phyloP scores from a whole-genome alignment of 176 grass and related monocot species.

The Stipa capillata region DNA sequence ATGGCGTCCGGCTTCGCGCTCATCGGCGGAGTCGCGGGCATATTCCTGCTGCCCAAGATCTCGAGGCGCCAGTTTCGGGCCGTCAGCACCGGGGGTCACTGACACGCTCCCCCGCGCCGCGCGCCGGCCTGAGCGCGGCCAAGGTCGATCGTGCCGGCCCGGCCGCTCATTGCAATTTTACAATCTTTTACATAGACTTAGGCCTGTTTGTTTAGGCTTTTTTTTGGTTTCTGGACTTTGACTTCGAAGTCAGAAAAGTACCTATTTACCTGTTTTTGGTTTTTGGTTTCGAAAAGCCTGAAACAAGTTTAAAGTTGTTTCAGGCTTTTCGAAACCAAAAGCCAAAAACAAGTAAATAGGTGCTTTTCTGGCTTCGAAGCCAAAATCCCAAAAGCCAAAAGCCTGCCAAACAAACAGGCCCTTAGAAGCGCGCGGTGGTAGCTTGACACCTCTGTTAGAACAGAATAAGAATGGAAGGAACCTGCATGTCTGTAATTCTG shows the following conservation, averaged over 20 bases:
- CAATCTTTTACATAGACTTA: neutral
- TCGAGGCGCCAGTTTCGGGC: conserved; percentile 53
- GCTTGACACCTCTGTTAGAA: conserved; percentile 1
- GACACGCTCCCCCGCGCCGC: neutral
- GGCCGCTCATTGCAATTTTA: neutral
- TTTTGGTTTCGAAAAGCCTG: too few species aligned
- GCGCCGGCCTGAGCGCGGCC: neutral
- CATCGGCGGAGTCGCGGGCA: conserved; percentile 37
- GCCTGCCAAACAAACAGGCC: too few species aligned
- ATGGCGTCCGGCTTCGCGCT: conserved; percentile 62
- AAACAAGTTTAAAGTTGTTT: too few species aligned
- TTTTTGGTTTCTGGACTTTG: too few species aligned
- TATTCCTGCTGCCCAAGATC: conserved; percentile 71
- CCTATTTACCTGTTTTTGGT: too few species aligned
- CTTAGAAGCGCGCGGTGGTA: too few species aligned
- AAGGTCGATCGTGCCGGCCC: neutral
- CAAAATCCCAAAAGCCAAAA: too few species aligned
- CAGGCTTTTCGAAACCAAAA: too few species aligned
- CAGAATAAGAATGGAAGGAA: conserved; percentile 19
- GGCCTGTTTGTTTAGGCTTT: too few species aligned
- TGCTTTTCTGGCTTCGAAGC: too few species aligned
- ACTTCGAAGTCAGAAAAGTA: too few species aligned
- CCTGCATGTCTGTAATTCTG: neutral
- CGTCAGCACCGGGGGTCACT: conserved; percentile 47
- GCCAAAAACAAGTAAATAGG: too few species aligned